phyloP scores from a whole-genome alignment of 345 rosid species.

The Nasturtium officinale region DNA sequence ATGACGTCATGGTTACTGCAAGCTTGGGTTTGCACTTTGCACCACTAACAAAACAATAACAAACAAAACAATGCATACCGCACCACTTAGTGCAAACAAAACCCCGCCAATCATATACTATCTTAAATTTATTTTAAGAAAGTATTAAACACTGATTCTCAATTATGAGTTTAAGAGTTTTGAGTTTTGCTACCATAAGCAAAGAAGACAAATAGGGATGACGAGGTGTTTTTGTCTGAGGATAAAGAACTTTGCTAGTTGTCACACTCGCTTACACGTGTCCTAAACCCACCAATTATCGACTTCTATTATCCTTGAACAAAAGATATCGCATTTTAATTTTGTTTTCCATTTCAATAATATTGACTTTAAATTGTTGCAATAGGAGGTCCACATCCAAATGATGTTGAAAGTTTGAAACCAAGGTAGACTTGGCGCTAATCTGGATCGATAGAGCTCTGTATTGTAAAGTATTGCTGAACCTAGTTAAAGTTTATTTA shows the following conservation, averaged over 20 bases:
- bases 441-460: background rate
- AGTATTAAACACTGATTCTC: background rate
- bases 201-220: slow-evolving; percentile 8
- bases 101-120: background rate
- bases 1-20: slow-evolving; percentile 20
- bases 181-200: slow-evolving; percentile 10
- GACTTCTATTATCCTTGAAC: no score
- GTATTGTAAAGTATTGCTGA: background rate
- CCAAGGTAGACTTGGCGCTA: background rate
- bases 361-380: background rate
- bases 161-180: slow-evolving; percentile 15
- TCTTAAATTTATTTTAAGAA: background rate
- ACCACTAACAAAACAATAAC: slow-evolving; percentile 5
- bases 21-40: slow-evolving; percentile 22
- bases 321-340: background rate
- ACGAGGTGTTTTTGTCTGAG: slow-evolving; percentile 18
- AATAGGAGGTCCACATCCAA: background rate
- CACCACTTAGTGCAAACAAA: slow-evolving; percentile 22
- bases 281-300: slow-evolving; percentile 4
- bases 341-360: background rate
- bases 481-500: background rate
- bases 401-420: background rate
- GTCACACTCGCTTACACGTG: slow-evolving; percentile 31
- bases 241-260: slow-evolving; percentile 18
- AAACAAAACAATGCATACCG: slow-evolving; percentile 14